Evolutionary conservation across 257 asterid genomes (phyloP).

Genomic region (Agastache rugosa): DNA sequence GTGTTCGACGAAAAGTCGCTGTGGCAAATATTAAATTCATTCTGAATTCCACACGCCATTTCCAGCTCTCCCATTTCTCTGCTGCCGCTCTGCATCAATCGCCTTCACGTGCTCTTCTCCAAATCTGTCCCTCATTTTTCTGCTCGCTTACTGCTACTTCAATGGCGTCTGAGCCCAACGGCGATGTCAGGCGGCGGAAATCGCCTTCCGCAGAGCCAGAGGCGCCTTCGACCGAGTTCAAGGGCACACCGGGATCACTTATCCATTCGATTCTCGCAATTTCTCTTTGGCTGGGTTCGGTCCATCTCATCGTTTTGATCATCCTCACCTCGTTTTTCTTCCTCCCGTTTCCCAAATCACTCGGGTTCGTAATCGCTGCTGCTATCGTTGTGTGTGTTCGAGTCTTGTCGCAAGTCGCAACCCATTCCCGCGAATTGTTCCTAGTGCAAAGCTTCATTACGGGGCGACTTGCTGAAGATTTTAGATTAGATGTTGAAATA

Average conservation of each 20-base stretch:
- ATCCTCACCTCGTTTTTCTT: slow-evolving; percentile 61
- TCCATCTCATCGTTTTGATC: slow-evolving; percentile 59
- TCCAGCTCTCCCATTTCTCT: neutral
- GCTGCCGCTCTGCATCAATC: neutral
- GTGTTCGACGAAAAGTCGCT: slow-evolving; percentile 8
- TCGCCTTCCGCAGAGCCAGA: slow-evolving; percentile 36
- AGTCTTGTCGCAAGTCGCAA: neutral
- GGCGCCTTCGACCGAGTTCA: slow-evolving; percentile 58
- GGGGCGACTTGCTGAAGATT: neutral
- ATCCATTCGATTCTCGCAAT: slow-evolving; percentile 55
- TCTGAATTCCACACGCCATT: neutral
- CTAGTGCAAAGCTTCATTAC: neutral
- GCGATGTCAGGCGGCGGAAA: slow-evolving; percentile 41
- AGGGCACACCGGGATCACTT: slow-evolving; percentile 56
- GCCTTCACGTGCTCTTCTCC: neutral
- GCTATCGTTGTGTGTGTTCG: neutral
- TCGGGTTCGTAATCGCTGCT: slow-evolving; percentile 54
- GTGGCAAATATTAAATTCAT: neutral
- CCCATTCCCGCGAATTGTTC: no score
- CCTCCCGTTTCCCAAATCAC: slow-evolving; percentile 67
- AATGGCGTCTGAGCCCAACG: slow-evolving; percentile 42
- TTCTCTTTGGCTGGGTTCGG: slow-evolving; percentile 69
- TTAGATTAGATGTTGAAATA: neutral
- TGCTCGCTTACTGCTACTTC: slow-evolving; percentile 20
- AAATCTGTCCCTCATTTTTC: neutral